These are phyloP conservation scores for Jacaranda copaia DNA, from an alignment of 257 asterid species.

Conservation along the genomic window DNA sequence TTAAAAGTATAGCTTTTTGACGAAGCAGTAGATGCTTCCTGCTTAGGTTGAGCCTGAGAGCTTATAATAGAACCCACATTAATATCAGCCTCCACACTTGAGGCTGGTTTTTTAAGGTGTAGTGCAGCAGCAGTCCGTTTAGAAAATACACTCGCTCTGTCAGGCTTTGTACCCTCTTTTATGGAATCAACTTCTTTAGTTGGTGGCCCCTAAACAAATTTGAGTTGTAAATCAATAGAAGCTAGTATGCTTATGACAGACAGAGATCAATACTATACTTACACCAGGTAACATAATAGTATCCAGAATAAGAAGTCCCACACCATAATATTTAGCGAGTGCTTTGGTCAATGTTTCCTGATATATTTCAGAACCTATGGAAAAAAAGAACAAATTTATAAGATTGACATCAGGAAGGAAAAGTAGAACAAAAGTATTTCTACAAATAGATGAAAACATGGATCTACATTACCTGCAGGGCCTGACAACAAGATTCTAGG, in stretches of 20 bases:
- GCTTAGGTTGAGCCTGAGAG: conserved; percentile 86
- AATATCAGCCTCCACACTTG: conserved; percentile 91
- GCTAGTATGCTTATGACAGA: conserved; percentile 9
- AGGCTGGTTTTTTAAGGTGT: conserved; percentile 82
- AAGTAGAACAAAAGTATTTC: not conserved
- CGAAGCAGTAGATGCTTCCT: conserved; percentile 90
- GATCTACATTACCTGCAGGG: conserved; percentile 75
- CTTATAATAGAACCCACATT: conserved; percentile 77
- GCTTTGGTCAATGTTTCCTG: conserved; percentile 88
- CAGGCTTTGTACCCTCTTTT: conserved; percentile 75
- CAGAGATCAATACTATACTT: conserved; percentile 43
- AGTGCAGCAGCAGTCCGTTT: conserved; percentile 70
- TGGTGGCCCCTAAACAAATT: conserved; percentile 62
- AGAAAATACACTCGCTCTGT: conserved; percentile 70
- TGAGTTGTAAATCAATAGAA: conserved; percentile 23
- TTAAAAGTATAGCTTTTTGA: conserved; percentile 67
- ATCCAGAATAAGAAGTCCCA: conserved; percentile 74
- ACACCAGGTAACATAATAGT: conserved; percentile 79
- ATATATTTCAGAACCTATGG: conserved; percentile 87
- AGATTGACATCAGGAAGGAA: conserved; percentile 22
- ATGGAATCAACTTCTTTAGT: conserved; percentile 68
- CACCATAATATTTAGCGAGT: conserved; percentile 74
- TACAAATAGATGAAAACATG: not conserved
- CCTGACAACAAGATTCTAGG: conserved; percentile 88
- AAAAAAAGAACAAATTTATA: conserved; percentile 19